A percentile compares a stretch with the other conserved stretches of the same genome.
These are phyloP conservation scores for Jamesozyma piceae DNA, from an alignment of 805 yeast species.

Conservation along the genomic window DNA sequence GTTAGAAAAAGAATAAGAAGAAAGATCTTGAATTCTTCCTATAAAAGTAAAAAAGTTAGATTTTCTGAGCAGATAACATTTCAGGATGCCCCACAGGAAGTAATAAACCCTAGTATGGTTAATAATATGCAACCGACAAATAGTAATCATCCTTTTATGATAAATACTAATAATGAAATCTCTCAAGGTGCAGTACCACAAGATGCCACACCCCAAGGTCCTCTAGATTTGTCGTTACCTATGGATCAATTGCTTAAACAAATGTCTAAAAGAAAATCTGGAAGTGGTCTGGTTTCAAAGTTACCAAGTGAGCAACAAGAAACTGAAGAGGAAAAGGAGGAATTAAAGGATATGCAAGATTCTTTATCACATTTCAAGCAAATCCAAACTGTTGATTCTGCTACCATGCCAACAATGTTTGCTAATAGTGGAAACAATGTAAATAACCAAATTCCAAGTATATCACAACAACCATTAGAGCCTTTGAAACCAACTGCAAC, in stretches of 20 bases:
- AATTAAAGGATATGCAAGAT: constrained; percentile 63
- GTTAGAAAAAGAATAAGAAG: constrained; percentile 37
- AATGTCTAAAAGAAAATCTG: constrained; percentile 28
- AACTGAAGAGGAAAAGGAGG: constrained; percentile 61
- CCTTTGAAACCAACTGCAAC: constrained; percentile 30
- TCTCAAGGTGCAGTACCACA: neutral
- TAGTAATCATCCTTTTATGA: neutral
- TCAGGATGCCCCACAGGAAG: constrained; percentile 21
- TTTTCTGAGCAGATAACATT: constrained; percentile 57
- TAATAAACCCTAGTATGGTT: neutral
- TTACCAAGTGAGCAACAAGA: constrained; percentile 28
- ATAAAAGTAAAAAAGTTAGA: constrained; percentile 53
- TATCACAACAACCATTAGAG: constrained; percentile 18
- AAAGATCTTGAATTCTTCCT: constrained; percentile 26
- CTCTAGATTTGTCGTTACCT: constrained; percentile 55
- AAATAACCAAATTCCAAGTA: neutral
- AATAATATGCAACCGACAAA: neutral
- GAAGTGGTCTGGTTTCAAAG: constrained; percentile 22
- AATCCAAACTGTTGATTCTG: constrained; percentile 61
- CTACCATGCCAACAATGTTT: neutral
- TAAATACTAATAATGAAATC: constrained; percentile 12
- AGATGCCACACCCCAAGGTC: constrained; percentile 9
- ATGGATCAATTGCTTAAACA: constrained; percentile 62
- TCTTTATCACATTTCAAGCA: constrained; percentile 67
- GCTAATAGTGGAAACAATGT: neutral